phyloP scores from a whole-genome alignment of 1,284 basidiomycete species.

The Rugosomyces carneus region DNA sequence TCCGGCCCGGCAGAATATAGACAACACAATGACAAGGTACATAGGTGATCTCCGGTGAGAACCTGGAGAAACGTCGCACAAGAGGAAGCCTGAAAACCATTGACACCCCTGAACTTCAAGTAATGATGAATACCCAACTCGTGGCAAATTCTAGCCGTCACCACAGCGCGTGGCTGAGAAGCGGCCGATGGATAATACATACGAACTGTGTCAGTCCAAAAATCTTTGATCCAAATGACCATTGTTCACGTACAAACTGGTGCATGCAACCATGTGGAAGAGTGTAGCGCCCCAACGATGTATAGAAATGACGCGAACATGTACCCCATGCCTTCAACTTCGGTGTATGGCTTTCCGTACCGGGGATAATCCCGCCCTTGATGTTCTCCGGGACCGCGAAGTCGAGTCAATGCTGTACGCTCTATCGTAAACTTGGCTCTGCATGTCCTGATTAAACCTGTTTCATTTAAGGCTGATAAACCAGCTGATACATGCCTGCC shows the following conservation, averaged over 20 bases:
- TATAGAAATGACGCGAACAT: not conserved
- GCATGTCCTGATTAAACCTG: not conserved
- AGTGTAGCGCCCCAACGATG: not conserved
- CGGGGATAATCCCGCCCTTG: not conserved
- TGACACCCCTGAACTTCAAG: not conserved
- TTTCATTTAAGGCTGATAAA: not conserved
- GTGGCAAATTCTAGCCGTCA: not conserved
- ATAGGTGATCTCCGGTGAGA: conserved; percentile 6
- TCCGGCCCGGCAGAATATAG: conserved; percentile 1
- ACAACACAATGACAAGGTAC: not conserved
- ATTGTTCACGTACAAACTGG: not conserved
- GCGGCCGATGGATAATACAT: not conserved
- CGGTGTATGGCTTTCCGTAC: not conserved
- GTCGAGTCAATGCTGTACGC: not conserved
- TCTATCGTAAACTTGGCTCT: not conserved
- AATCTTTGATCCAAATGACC: not conserved
- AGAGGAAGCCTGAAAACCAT: not conserved
- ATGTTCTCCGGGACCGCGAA: not conserved
- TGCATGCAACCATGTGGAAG: not conserved
- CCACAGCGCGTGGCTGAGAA: not conserved
- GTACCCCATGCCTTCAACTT: not conserved
- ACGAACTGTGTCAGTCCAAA: not conserved
- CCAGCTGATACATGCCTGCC: not conserved
- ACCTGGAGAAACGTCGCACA: not conserved
- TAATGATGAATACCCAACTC: not conserved